Evolutionary conservation across 768 basidiomycete genomes (phyloP), one percentile per base, ranked within the genome.

Genomic region (Tricholoma matsutake): DNA sequence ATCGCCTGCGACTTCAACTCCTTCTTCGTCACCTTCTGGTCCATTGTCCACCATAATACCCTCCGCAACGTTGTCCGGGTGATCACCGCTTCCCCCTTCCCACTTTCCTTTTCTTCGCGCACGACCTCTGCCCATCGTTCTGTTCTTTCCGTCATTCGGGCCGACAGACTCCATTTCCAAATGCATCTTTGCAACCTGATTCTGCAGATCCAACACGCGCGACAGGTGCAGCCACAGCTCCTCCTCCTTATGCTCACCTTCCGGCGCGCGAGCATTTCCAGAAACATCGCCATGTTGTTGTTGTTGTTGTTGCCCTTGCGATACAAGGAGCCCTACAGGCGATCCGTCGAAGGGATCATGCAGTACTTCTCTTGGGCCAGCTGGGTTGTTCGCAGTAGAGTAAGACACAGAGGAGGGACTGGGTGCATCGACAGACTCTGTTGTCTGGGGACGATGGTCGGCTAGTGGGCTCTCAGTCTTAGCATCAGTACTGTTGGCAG

Each of bases 91-190:
- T 29, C 37, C 60, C n/a, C 53, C 28, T 14, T 61, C 65, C 22
- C 29, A 57, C 61, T 66, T 63, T 13, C 66, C 62, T 57, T 16
- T 75, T 69, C 29, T 70, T 61, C 54, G 71, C 52, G 43, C 69
- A 34, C 72, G 70, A 0, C 72, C 74, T 59, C 74, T 70, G 53
- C 66, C 73, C n/a, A 77, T 78, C 8, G 75, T 72, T 60, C 79
- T 78, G 13, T 71, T 60, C 61, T 71, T 71, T 10, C 63, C 69
- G 39, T 70, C 67, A 41, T 75, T 65, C 32, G 73, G 64, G 1
- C 86, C 84, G 51, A 88, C 79, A 41, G 81, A 81, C 70, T 92
- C 91, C 88, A 92, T 89, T 25, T 87, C 84, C 9, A 86, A 73
- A 68, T 92, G 91, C 82, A 89, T 84, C 63, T 75, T 77, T 5